Evolutionary conservation across 257 asterid species (phyloP).

Genomic region (Solanum medicagineum): DNA sequence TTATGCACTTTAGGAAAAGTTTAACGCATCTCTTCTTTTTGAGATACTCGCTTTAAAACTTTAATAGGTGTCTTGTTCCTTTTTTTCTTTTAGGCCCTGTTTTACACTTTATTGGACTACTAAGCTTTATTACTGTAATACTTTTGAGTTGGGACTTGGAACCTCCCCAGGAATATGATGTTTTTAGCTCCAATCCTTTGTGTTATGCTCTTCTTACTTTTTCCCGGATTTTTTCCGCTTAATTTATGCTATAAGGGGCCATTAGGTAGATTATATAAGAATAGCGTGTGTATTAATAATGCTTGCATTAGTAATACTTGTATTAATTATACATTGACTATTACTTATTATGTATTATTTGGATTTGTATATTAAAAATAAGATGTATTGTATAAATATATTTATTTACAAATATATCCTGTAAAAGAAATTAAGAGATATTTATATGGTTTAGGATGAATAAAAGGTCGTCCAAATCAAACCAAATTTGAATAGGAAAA

Average conservation of each 20-base stretch:
- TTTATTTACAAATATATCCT: too few relatives aligned
- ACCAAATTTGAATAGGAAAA: not conserved
- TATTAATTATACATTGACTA: too few relatives aligned
- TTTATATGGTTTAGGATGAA: not conserved
- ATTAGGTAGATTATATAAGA: too few relatives aligned
- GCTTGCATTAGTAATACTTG: too few relatives aligned
- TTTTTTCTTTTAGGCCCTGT: not conserved
- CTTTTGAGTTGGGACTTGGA: not conserved
- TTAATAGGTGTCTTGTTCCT: not conserved
- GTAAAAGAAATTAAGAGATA: not conserved
- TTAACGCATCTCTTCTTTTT: not conserved
- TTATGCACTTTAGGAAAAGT: not conserved
- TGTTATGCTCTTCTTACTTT: not conserved
- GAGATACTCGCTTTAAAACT: not conserved
- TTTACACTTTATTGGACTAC: not conserved
- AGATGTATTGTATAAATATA: too few relatives aligned
- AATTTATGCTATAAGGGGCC: not conserved
- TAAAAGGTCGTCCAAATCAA: not conserved
- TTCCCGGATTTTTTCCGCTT: too few relatives aligned
- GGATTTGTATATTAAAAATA: too few relatives aligned
- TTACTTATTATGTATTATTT: too few relatives aligned
- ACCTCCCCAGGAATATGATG: not conserved
- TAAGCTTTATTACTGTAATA: not conserved
- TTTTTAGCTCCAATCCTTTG: not conserved
- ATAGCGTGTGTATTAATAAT: too few relatives aligned